Evolutionary conservation across 768 basidiomycete species (phyloP).

Genomic region (Dacryopinax spathularia): DNA sequence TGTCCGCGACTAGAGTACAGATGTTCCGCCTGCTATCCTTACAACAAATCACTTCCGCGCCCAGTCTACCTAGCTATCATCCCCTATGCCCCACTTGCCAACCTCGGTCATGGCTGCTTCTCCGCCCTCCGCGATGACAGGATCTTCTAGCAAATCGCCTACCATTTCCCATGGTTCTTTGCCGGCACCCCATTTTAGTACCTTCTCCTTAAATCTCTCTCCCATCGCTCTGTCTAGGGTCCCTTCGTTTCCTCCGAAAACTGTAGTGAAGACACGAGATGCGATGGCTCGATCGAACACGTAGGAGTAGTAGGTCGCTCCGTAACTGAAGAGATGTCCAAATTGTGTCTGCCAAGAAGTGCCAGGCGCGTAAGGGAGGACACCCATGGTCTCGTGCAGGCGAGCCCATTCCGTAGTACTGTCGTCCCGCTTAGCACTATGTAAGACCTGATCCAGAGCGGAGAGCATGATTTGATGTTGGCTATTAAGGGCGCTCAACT

Average conservation of each 20-base stretch:
- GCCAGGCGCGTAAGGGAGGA: conserved; percentile 68
- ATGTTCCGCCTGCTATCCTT: no score
- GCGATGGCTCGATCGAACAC: conserved; percentile 94
- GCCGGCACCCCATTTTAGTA: conserved; percentile 73
- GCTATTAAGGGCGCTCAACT: conserved; percentile 54
- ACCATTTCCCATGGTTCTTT: conserved; percentile 93
- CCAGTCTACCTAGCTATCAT: conserved; percentile 21
- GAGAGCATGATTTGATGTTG: conserved; percentile 85
- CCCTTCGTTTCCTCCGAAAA: conserved; percentile 42
- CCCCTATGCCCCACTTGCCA: conserved; percentile 75
- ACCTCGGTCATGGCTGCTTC: conserved; percentile 77
- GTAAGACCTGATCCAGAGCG: conserved; percentile 76
- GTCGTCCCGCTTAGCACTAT: conserved; percentile 57
- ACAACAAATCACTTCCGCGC: no score
- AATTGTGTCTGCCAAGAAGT: conserved; percentile 95
- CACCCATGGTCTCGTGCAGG: conserved; percentile 52
- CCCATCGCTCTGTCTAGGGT: conserved; percentile 62
- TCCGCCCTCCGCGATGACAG: conserved; percentile 57
- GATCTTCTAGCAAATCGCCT: conserved; percentile 46
- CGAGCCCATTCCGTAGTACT: conserved; percentile 52
- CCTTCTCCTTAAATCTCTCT: conserved; percentile 62
- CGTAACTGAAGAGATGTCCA: conserved; percentile 88
- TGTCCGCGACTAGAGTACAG: no score
- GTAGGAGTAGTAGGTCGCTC: conserved; percentile 96
- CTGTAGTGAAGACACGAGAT: conserved; percentile 67